Conservation (phyloP, 1,284 basidiomycete genomes). For the Puccinia sorghi region DNA sequence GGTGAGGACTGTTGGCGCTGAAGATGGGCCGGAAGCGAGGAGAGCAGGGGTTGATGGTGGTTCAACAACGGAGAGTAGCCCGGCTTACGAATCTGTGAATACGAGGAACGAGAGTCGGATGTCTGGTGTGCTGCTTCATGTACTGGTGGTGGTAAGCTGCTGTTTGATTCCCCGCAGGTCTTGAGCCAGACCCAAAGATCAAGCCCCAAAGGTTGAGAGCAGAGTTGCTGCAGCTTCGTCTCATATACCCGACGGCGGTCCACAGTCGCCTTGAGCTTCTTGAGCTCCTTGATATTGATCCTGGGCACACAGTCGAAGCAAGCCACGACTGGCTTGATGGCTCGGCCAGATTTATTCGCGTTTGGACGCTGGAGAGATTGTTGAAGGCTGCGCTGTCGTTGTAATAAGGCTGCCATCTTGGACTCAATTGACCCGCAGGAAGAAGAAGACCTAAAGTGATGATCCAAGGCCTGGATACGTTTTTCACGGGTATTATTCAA, state of each 20-base stretch:
- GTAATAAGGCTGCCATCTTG: conserved; percentile 13
- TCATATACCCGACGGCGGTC: conserved; percentile 34
- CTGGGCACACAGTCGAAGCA: conserved; percentile 18
- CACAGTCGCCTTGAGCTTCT: conserved; percentile 17
- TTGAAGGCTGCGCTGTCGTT: conserved; percentile 22
- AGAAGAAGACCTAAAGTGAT: conserved; percentile 30
- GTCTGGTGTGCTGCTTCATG: background rate
- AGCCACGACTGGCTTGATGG: background rate
- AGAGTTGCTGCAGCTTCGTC: conserved; percentile 24
- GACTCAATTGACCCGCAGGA: background rate
- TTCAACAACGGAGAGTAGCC: conserved; percentile 5
- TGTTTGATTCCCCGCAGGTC: conserved; percentile 1
- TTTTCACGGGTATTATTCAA: conserved; percentile 17
- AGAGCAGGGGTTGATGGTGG: conserved; percentile 16
- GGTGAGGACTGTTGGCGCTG: conserved; percentile 1
- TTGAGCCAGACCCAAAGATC: conserved; percentile 47
- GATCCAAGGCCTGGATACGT: conserved; percentile 7
- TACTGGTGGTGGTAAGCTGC: background rate
- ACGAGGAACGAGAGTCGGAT: background rate
- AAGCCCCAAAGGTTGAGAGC: conserved; percentile 13
- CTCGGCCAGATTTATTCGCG: background rate
- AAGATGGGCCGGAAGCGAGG: background rate
- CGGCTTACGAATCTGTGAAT: background rate
- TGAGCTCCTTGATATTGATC: conserved; percentile 27
- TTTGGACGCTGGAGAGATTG: background rate